phyloP scores from a whole-genome alignment of 768 basidiomycete species.

The Boletus fagicola region DNA sequence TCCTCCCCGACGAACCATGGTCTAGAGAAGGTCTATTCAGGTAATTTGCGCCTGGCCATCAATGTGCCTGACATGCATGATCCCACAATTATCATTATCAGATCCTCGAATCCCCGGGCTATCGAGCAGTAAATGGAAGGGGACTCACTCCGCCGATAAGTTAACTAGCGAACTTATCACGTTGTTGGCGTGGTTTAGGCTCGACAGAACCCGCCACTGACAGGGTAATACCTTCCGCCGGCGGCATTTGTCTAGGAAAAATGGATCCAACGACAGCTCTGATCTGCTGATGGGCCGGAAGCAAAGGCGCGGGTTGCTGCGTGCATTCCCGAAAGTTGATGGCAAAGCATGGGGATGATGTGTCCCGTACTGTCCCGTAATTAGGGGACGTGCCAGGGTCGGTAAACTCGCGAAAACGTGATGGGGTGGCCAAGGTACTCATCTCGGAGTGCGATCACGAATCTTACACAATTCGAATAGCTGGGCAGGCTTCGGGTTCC shows the following conservation, averaged over 20 bases:
- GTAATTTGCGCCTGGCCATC: conserved; percentile 5
- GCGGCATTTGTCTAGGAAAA: neutral
- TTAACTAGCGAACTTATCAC: neutral
- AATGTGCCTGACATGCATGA: conserved; percentile 18
- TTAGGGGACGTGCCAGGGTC: conserved; percentile 6
- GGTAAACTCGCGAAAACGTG: conserved; percentile 4
- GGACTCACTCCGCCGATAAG: conserved; percentile 2
- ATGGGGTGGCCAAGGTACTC: neutral
- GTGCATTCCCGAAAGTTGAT: neutral
- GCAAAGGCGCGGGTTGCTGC: neutral
- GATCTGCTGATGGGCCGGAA: neutral
- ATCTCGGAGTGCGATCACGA: conserved; percentile 5
- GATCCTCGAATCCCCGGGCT: conserved; percentile 6
- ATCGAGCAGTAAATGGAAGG: neutral
- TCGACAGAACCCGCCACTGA: neutral
- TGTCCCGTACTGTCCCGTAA: conserved; percentile 7
- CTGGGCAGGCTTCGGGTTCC: neutral
- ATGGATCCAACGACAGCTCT: neutral
- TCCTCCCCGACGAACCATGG: neutral
- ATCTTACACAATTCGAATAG: neutral
- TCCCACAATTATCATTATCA: conserved; percentile 8
- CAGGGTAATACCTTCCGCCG: neutral
- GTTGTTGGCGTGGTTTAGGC: conserved; percentile 7
- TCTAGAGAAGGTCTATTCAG: neutral
- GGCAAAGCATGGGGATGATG: neutral